Conservation (phyloP, 208 protist species). For the Crithidia sp. region DNA sequence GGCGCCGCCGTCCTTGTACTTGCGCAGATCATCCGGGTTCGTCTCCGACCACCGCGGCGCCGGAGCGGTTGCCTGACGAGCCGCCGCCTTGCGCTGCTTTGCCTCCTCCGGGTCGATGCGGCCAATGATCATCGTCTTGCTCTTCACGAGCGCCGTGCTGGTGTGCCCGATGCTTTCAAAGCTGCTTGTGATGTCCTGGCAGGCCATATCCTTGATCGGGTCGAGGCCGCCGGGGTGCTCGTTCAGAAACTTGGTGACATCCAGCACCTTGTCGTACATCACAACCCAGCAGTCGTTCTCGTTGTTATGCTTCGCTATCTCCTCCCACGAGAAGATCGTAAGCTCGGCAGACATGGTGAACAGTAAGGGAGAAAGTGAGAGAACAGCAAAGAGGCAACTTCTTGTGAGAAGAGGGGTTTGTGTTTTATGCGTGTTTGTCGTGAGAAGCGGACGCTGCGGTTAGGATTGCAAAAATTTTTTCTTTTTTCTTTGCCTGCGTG, state of each 20-base stretch:
- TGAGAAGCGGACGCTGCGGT: no score
- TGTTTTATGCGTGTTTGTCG: no score
- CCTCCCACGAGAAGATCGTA: conserved; percentile 80
- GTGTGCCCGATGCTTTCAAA: conserved; percentile 88
- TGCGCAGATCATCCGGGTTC: conserved; percentile 52
- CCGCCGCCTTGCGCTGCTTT: conserved; percentile 28
- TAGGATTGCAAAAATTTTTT: no score
- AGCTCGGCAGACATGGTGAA: conserved; percentile 53
- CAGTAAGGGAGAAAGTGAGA: conserved; percentile 4
- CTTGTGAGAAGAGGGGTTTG: background rate
- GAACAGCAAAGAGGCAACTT: conserved; percentile 16
- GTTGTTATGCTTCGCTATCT: conserved; percentile 89
- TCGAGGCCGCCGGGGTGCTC: conserved; percentile 93
- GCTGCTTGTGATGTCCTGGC: conserved; percentile 80
- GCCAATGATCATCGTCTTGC: conserved; percentile 79
- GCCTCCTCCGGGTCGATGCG: conserved; percentile 52
- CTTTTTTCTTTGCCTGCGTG: no score
- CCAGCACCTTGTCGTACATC: conserved; percentile 91
- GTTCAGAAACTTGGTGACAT: conserved; percentile 89
- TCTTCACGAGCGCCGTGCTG: conserved; percentile 61
- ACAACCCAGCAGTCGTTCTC: conserved; percentile 93
- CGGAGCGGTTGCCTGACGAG: conserved; percentile 11
- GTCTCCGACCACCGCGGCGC: conserved; percentile 62
- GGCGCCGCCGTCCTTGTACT: conserved; percentile 61
- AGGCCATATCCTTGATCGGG: conserved; percentile 80